Evolutionary conservation across 148 eudicot species (phyloP).

Genomic region (Diospyros lotus): DNA sequence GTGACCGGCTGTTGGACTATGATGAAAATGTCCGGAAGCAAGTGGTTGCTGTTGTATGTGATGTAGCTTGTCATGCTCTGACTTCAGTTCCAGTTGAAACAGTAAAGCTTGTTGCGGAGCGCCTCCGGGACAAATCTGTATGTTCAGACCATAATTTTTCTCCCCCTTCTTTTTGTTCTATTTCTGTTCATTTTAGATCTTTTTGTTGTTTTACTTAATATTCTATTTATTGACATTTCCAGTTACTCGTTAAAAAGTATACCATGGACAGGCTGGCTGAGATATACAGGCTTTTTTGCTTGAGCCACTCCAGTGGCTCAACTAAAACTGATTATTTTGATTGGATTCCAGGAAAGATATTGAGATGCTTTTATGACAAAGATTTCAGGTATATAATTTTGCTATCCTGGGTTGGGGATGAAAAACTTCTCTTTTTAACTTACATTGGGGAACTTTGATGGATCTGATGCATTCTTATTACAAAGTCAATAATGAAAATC

Average conservation of each 20-base stretch:
- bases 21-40: conserved; percentile 92
- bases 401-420: background rate
- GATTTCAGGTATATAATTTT: conserved; percentile 66
- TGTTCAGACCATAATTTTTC: background rate
- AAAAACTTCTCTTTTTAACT: background rate
- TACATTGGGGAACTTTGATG: background rate
- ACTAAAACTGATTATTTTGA: conserved; percentile 42
- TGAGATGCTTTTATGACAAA: conserved; percentile 91
- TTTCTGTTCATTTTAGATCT: background rate
- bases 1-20: conserved; percentile 92
- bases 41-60: conserved; percentile 88
- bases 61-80: conserved; percentile 66
- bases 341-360: conserved; percentile 92
- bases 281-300: conserved; percentile 57
- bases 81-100: conserved; percentile 70
- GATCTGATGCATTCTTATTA: background rate
- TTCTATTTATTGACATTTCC: conserved; percentile 26
- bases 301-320: conserved; percentile 33
- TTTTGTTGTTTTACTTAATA: background rate
- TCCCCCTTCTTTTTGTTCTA: background rate
- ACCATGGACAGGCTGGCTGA: conserved; percentile 91
- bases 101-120: conserved; percentile 79
- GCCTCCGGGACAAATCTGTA: conserved; percentile 96
- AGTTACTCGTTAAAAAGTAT: conserved; percentile 85
- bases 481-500: background rate